Conservation (phyloP, 805 yeast genomes). For the Myxozyma kluyveri region DNA sequence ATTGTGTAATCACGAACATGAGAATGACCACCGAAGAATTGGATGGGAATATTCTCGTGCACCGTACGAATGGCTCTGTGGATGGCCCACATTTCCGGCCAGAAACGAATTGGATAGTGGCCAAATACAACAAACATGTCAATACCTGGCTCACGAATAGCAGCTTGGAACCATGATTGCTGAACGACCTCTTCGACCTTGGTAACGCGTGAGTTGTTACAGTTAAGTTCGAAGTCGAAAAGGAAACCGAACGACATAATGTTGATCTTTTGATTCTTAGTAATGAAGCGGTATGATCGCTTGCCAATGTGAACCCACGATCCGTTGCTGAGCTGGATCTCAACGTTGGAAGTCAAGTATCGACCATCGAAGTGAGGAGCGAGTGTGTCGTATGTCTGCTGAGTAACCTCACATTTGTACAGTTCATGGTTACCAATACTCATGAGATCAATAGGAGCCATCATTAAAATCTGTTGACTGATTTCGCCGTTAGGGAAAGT, state of each 20-base stretch:
- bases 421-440: constrained; percentile 92
- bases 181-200: constrained; percentile 54
- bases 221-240: constrained; percentile 67
- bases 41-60: constrained; percentile 66
- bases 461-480: constrained; percentile 61
- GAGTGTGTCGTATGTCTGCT: constrained; percentile 60
- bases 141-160: constrained; percentile 43
- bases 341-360: constrained; percentile 53
- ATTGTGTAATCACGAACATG: constrained; percentile 82
- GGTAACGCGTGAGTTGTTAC: constrained; percentile 60
- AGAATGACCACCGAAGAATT: constrained; percentile 91
- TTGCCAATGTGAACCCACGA: constrained; percentile 64
- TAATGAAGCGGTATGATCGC: constrained; percentile 60
- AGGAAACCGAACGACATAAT: constrained; percentile 74
- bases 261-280: constrained; percentile 51
- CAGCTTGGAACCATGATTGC: constrained; percentile 63
- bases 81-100: constrained; percentile 52
- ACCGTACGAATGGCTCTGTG: constrained; percentile 52
- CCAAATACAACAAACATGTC: constrained; percentile 74
- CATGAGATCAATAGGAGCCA: constrained; percentile 66
- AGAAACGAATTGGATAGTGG: constrained; percentile 69
- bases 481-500: constrained; percentile 67
- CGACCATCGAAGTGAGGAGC: constrained; percentile 56
- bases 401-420: constrained; percentile 62
- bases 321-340: constrained; percentile 38